A percentile compares a stretch with the other conserved stretches of the same genome.
These are phyloP conservation scores for Taxillus chinensis DNA, from an alignment of 164 flowering plant species.

Conservation along the genomic window DNA sequence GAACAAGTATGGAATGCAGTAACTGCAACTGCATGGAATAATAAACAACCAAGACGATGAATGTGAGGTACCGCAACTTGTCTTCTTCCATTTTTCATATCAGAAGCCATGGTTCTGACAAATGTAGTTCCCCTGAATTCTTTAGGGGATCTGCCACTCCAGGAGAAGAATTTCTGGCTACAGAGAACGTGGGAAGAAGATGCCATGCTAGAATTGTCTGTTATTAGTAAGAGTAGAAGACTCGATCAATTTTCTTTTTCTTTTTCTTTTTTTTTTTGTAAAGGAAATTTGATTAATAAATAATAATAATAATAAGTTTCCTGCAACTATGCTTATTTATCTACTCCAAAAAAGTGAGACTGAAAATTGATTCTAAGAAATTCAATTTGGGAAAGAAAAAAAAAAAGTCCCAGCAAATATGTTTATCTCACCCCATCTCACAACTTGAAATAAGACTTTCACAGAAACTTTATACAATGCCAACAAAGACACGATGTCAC, in stretches of 20 bases:
- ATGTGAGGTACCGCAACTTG: constrained; percentile 46
- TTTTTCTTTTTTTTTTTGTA: background rate
- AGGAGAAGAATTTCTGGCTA: constrained; percentile 15
- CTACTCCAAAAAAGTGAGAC: too few species aligned
- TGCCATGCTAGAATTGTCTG: constrained; percentile 23
- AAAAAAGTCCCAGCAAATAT: too few species aligned
- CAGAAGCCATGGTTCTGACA: constrained; percentile 35
- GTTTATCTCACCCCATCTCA: too few species aligned
- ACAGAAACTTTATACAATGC: too few species aligned
- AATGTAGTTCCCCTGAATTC: constrained; percentile 22
- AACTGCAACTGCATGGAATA: background rate
- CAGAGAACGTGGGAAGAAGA: constrained; percentile 30
- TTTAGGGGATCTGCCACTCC: constrained; percentile 16
- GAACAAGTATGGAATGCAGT: background rate
- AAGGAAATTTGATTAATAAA: too few species aligned
- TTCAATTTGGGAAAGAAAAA: too few species aligned
- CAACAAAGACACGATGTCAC: too few species aligned
- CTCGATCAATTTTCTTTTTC: background rate
- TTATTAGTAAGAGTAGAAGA: background rate
- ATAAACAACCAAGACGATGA: background rate
- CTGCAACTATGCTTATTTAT: too few species aligned
- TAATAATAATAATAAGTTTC: too few species aligned
- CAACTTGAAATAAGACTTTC: too few species aligned
- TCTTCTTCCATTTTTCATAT: constrained; percentile 23
- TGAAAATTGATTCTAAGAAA: too few species aligned